These are phyloP conservation scores for Suillus placidus DNA, from an alignment of 768 basidiomycete genomes.

Conservation along the genomic window DNA sequence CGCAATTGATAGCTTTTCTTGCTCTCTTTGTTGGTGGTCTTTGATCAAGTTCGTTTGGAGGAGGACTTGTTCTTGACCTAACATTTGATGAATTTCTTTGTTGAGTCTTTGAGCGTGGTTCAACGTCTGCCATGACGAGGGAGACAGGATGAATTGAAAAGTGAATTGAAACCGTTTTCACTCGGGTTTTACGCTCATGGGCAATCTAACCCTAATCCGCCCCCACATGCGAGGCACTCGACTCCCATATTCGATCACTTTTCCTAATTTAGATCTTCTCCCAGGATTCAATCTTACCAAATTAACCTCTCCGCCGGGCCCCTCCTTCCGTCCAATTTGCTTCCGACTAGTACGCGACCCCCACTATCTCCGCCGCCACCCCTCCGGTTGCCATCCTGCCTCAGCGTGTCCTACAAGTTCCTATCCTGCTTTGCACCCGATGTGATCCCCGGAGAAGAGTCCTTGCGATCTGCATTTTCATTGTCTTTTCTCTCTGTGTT, in stretches of 20 bases:
- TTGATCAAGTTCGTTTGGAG: conserved; percentile 59
- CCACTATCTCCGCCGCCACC: background rate
- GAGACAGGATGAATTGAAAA: no score
- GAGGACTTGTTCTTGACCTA: conserved; percentile 47
- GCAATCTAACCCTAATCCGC: conserved; percentile 8
- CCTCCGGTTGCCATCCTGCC: background rate
- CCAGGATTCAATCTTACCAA: background rate
- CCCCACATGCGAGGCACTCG: conserved; percentile 4
- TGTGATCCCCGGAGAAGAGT: background rate
- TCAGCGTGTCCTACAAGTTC: background rate
- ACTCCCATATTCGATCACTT: background rate
- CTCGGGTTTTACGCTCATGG: conserved; percentile 5
- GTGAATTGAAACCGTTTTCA: background rate
- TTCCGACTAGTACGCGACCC: background rate
- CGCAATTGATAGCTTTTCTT: conserved; percentile 87
- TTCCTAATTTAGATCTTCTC: background rate
- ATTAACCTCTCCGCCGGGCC: conserved; percentile 4
- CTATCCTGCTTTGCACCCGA: background rate
- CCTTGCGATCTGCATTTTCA: background rate
- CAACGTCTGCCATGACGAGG: conserved; percentile 1
- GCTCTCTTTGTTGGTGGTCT: conserved; percentile 80
- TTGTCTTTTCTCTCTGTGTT: no score
- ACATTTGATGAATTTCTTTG: conserved; percentile 32
- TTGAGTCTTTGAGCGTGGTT: conserved; percentile 3
- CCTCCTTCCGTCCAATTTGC: background rate